Conservation (phyloP, 2,329 filamentous ascomycete species). For the Daldinia sp. region DNA sequence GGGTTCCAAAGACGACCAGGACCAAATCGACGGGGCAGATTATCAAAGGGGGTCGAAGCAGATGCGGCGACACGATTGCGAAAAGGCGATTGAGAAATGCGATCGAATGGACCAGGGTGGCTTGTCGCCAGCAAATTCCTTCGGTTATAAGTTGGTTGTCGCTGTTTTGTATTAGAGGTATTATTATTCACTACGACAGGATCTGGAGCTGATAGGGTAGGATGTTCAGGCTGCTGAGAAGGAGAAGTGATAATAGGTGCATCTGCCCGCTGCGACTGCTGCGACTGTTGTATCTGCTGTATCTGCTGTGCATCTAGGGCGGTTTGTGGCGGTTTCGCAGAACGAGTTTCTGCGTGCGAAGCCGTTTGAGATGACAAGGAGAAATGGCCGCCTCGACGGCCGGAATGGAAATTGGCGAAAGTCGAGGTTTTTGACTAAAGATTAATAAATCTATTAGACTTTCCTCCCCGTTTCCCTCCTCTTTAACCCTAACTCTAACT, state of each 20-base stretch:
- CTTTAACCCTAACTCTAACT: constrained; percentile 18
- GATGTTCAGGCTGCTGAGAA: constrained; percentile 31
- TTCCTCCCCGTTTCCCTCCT: constrained; percentile 31
- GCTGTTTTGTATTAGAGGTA: constrained; percentile 11
- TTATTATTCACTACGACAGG: constrained; percentile 14
- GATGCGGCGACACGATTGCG: constrained; percentile 51
- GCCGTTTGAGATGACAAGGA: constrained; percentile 44
- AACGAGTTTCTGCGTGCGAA: constrained; percentile 43
- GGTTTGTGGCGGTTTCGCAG: constrained; percentile 42
- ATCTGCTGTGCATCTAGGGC: constrained; percentile 42
- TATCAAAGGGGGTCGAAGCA: constrained; percentile 40
- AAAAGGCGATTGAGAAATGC: constrained; percentile 52
- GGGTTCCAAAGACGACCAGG: constrained; percentile 67
- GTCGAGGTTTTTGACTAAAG: constrained; percentile 13
- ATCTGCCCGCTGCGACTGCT: constrained; percentile 3
- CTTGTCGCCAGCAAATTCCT: constrained; percentile 39
- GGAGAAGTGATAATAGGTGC: constrained; percentile 22
- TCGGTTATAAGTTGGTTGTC: constrained; percentile 25
- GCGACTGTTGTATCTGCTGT: too few relatives aligned
- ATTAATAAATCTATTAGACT: constrained; percentile 13
- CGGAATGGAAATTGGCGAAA: constrained; percentile 28
- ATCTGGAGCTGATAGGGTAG: constrained; percentile 9
- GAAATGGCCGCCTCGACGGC: constrained; percentile 42
- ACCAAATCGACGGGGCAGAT: constrained; percentile 51
- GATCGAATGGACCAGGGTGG: constrained; percentile 32